Percentiles rank a stretch among this genome's conserved stretches.
These are phyloP conservation scores for Phytopythium montanum DNA, from an alignment of 352 stramenopile species.

Conservation along the genomic window DNA sequence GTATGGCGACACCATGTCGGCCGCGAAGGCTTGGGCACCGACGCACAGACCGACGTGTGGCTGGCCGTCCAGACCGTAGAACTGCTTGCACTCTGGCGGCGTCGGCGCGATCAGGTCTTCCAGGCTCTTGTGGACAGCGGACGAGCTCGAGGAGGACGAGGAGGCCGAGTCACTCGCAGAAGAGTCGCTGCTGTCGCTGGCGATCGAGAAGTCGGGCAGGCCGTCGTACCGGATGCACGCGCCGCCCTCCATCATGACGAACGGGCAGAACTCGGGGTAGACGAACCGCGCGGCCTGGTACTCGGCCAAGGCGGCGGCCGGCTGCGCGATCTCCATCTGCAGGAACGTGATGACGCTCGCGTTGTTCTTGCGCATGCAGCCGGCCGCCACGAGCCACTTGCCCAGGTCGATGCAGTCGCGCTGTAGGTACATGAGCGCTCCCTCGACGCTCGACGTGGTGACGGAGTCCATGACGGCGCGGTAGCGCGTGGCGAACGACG, in stretches of 20 bases:
- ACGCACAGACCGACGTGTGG: constrained; percentile 56
- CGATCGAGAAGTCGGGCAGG: constrained; percentile 17
- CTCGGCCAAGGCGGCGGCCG: constrained; percentile 52
- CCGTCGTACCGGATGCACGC: constrained; percentile 32
- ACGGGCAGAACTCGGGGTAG: constrained; percentile 71
- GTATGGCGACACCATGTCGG: constrained; percentile 58
- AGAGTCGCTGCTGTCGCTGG: constrained; percentile 10
- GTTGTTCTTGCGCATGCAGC: constrained; percentile 52
- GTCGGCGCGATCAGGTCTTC: neutral
- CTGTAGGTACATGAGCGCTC: constrained; percentile 67
- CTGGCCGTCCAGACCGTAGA: constrained; percentile 52
- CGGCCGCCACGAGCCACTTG: constrained; percentile 17
- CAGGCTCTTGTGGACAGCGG: neutral
- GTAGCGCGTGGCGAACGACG: constrained; percentile 46
- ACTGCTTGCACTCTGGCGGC: constrained; percentile 58
- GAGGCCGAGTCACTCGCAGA: constrained; percentile 2
- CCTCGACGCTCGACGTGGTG: constrained; percentile 66
- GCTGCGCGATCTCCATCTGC: constrained; percentile 57
- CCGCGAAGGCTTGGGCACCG: constrained; percentile 45
- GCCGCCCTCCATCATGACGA: constrained; percentile 57
- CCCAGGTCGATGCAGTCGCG: constrained; percentile 63
- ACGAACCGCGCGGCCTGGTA: constrained; percentile 51
- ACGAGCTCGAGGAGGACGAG: neutral
- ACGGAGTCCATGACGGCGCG: constrained; percentile 54
- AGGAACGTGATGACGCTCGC: constrained; percentile 63